phyloP scores from a whole-genome alignment of 2,329 filamentous ascomycete genomes.

The Hypoxylon sp. region DNA sequence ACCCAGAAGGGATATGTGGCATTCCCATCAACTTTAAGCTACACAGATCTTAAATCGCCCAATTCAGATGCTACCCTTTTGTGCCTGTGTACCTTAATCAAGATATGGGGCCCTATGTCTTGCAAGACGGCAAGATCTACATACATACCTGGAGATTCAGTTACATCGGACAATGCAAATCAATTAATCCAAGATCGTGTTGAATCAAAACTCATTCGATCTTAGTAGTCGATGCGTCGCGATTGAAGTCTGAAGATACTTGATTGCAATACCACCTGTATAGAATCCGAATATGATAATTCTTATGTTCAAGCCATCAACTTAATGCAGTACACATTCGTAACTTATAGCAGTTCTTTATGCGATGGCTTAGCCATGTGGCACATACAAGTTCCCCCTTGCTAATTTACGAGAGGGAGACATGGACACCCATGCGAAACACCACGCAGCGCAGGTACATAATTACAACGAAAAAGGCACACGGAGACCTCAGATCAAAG shows the following conservation, averaged over 20 bases:
- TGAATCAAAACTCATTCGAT: constrained; percentile 2
- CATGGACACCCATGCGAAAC: constrained; percentile 39
- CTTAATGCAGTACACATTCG: neutral
- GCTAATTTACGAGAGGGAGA: constrained; percentile 37
- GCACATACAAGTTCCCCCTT: constrained; percentile 37
- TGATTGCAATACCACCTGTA: neutral
- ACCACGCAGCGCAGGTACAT: constrained; percentile 13
- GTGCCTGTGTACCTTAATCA: constrained; percentile 17
- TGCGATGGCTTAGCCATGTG: constrained; percentile 26
- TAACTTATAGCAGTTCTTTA: neutral
- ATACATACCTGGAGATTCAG: constrained; percentile 10
- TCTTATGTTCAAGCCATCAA: constrained; percentile 3
- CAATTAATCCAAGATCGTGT: constrained; percentile 19
- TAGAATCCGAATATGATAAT: neutral
- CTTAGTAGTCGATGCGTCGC: neutral
- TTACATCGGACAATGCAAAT: constrained; percentile 23
- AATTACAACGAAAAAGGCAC: neutral
- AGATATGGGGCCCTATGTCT: constrained; percentile 14
- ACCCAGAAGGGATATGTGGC: constrained; percentile 31
- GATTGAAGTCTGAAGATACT: neutral
- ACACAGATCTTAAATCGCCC: constrained; percentile 17
- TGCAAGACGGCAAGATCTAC: constrained; percentile 27
- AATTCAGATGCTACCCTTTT: constrained; percentile 17
- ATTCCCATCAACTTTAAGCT: constrained; percentile 18
- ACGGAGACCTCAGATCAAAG: constrained; percentile 13